Base-by-base conservation (phyloP, 2,329 filamentous ascomycete genomes). In the Diaporthe sp. region DNA sequence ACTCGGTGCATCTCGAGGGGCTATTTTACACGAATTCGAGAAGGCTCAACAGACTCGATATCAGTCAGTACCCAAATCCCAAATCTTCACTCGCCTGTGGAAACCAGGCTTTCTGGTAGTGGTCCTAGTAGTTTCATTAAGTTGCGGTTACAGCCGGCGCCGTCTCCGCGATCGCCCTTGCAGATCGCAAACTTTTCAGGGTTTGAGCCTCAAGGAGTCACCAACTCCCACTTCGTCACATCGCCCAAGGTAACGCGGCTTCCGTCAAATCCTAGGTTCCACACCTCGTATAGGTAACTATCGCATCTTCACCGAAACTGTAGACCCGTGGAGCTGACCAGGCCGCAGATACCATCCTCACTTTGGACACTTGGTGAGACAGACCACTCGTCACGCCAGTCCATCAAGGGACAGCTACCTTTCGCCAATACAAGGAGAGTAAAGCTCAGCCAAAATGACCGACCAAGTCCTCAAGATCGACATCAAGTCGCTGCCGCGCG, bases 401-500 rank as follows among this genome's bases (percentile, higher is more conserved):
- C 6, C 57, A 37, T 12, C 34, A 42, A 42, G 37, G 37, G 13
- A 39, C n/a, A 61, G 13, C 15, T 25, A 7, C 17, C 37, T 19
- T 39, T 12, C 19, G 25, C 19, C 57, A n/a, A n/a, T 19, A 37
- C 17, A 15, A 60, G 31, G 15, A 37, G 15, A 31, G 34, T 28
- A 1, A 34, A 17, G 31, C 49, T 7, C n/a, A 42, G 49, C 49
- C 46, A 67, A 46, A 12, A 77, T 77, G 76, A 19, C 76, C 46
- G 73, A 73, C 42, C 76, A 77, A 62, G 65, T 77, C 68, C 76
- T 77, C 55, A 73, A 72, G 37, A 77, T 84, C 61, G 78, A 79
- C 72, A 79, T 84, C 74, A 79, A 76, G 55, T 83, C 82, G 53
- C 79, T 84, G 62, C 80, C 80, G 73, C 80, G 80, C 79, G 68